Evolutionary conservation across 2,329 filamentous ascomycete genomes (phyloP), one percentile per base, ranked within the genome.

Genomic region (Aspergillus tubingensis): DNA sequence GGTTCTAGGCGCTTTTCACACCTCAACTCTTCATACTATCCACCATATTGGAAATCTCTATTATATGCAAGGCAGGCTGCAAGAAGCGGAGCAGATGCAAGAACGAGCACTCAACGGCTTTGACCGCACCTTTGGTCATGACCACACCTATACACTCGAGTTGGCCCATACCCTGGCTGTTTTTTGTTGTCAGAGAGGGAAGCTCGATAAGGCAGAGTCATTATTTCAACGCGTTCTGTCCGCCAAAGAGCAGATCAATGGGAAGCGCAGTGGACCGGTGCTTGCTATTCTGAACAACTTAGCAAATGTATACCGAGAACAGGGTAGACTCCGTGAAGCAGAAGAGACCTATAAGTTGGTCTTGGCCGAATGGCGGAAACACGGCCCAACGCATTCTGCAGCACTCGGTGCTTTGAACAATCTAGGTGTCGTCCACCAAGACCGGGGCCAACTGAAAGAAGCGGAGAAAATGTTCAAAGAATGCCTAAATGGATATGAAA

Each of bases 31-130:
- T n/a, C 17, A 56, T 17, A 56, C 36, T 19, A n/a, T 36, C 19
- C 10, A 47, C n/a, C 27, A 36, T 36, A 23, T 56, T 36, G 39
- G 54, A 15, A 47, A 6, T 11, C 15, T 56, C 17, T 49, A 49
- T 41, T 49, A 8, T 1, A 2, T 2, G 10, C 54, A 27, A 38
- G 39, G 23, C 15, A 56, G 19, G 27, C 10, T 49, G 39, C 19
- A 47, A 13, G 27, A 56, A 27, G 54, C 41, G 3, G 54, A 38
- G 30, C 21, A 21, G 27, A 56, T 56, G 43, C 27, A 32, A 48
- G 41, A 56, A 47, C 67, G 61, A 56, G 72, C 67, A 36, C 53
- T 56, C 8, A 4, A n/a, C 10, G 39, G 36, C 38, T 43, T 30
- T 27, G 39, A 55, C 7, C 36, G n/a, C 3, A 25, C 38, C 19